Base-by-base conservation (phyloP, 495 filamentous ascomycete genomes). In the Hyaloscypha bicolor region DNA sequence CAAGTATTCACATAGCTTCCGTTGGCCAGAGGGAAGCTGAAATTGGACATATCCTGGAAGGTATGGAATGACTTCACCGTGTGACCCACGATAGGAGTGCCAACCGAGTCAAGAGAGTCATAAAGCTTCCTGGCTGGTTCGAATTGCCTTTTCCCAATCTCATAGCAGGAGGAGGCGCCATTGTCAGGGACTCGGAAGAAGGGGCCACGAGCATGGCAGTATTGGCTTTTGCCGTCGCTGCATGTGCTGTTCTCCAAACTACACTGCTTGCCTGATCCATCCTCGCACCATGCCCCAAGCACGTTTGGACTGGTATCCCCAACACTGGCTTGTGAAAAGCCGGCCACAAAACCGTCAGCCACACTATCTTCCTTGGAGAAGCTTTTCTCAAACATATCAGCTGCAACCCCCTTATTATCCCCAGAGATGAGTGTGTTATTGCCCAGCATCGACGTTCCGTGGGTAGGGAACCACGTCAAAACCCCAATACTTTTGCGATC, bases 331-430 rank as follows among this genome's bases (percentile, higher is more conserved):
- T 97, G 95, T 0, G 93, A 96, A 75, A 99, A 99, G 12, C 93
- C 94, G 2, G 96, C 92, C 21, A 99, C 90, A 68, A 93, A 96
- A n/a, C 82, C 84, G 29, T 88, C 85, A 0, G 88, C 83, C 33
- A 64, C 69, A 57, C 58, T 66, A 37, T 86, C 86, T 12, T 80
- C 76, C 0, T 75, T 69, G 9, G 85, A 81, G 12, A 90, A 82
- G 55, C 86, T 89, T 71, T 91, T 84, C 75, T 99, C 94, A 65
- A 97, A 91, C 8, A 95, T 78, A 69, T 88, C 88, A 1, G 94
- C 94, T 22, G 94, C 95, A 5, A 97, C 93, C 16, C 94, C 94
- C 78, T 99, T 99, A 76, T 99, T 99, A 75, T 99, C 94, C 11
- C 93, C 95, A 4, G 93, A 88, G 55, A 97, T 87, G 14, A 97